Conservation (phyloP, 1,284 basidiomycete species). For the Leccinum angustisporum region DNA sequence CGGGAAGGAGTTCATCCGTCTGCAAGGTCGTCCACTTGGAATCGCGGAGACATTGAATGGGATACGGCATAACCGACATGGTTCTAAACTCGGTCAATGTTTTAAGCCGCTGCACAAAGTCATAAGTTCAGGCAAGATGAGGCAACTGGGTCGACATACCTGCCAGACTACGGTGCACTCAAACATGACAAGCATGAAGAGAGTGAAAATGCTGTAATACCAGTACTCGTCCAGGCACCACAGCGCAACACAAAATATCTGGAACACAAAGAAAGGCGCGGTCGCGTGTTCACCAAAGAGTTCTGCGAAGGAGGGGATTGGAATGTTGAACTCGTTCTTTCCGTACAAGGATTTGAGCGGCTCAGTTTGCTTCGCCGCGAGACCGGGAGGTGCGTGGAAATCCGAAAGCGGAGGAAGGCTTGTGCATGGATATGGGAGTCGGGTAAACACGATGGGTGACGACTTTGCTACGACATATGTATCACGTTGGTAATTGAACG, state of each 20-base stretch:
- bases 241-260: slow-evolving; percentile 92
- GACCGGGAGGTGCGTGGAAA: slow-evolving; percentile 59
- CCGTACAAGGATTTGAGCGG: slow-evolving; percentile 71
- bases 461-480: slow-evolving; percentile 77
- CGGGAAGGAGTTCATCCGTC: slow-evolving; percentile 85
- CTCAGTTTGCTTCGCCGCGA: slow-evolving; percentile 43
- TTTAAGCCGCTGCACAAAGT: slow-evolving; percentile 64
- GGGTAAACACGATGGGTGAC: slow-evolving; percentile 69
- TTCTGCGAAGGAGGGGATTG: slow-evolving; percentile 87
- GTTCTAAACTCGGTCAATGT: slow-evolving; percentile 94
- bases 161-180: slow-evolving; percentile 98
- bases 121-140: slow-evolving; percentile 10
- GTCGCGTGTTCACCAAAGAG: slow-evolving; percentile 92
- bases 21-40: slow-evolving; percentile 78
- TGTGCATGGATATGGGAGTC: slow-evolving; percentile 89
- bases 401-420: slow-evolving; percentile 66
- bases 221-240: slow-evolving; percentile 98
- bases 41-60: slow-evolving; percentile 79
- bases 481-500: slow-evolving; percentile 95
- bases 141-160: slow-evolving; percentile 44
- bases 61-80: slow-evolving; percentile 90
- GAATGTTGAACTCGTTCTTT: slow-evolving; percentile 93
- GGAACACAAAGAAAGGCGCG: slow-evolving; percentile 94
- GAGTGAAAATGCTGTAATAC: slow-evolving; percentile 95
- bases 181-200: slow-evolving; percentile 96